Base-by-base conservation (phyloP, 2,329 filamentous ascomycete species). In the Neoascochyta sp. region DNA sequence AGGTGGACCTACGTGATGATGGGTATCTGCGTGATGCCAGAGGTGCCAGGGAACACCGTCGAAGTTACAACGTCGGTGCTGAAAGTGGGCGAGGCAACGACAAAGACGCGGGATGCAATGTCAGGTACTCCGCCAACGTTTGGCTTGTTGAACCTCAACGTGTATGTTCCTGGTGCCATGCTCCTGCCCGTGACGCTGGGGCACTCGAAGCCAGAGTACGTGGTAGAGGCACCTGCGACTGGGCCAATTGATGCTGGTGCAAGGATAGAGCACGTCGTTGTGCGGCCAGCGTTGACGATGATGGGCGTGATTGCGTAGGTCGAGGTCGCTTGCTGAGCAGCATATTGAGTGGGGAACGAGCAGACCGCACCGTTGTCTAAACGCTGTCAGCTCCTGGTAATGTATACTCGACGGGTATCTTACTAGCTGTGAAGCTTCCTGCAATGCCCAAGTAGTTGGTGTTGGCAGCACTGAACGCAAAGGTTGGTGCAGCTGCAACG, bases 331-430 rank as follows among this genome's bases (percentile, higher is more conserved):
- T 37, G 36, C 22, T 23, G 24, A 7, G 21, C 24, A 3, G 39
- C 36, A 19, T 32, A 43, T 9, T 36, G 41, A 11, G 39, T 47
- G 9, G 39, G 44, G 23, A 47, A 47, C 7, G 41, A 47, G 28
- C 44, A 47, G 3, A 22, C 11, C 4, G 34, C 32, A 9, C 41
- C 41, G 16, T 37, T 39, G 34, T 23, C 41, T 45, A 16, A 18
- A 10, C 5, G 5, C 6, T 16, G n/a, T 36, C 5, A 32, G 21
- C 14, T n/a, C 10, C 7, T 11, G n/a, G 13, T 11, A 10, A 27
- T 5, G 4, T 7, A 28, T 28, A 7, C 4, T 0, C 9, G 9
- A 6, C 7, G 3, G 4, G 5, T 16, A 9, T 5, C 15, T 25
- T 34, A 43, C 32, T 31, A 11, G 32, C 36, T 3, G 32, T 43